Percentiles rank a stretch among this genome's conserved stretches.
These are phyloP conservation scores for Neurospora sp. DNA, from an alignment of 495 filamentous ascomycete species.

Conservation along the genomic window DNA sequence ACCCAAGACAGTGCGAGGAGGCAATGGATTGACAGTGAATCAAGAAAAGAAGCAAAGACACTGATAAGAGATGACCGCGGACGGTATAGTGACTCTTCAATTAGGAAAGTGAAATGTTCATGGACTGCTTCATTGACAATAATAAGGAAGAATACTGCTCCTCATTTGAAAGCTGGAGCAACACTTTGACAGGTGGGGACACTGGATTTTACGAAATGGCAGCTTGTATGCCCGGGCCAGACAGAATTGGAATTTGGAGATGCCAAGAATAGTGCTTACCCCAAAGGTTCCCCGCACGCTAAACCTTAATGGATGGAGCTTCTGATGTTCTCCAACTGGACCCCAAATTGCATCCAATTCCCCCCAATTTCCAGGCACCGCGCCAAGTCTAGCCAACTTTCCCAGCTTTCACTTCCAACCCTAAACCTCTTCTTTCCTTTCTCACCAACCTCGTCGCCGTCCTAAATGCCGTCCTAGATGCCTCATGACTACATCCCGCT, in stretches of 20 bases:
- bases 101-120: neutral
- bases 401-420: neutral
- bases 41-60: neutral
- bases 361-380: neutral
- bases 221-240: neutral
- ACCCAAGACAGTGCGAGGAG: neutral
- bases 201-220: too few species aligned
- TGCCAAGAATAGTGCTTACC: neutral
- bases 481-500: neutral
- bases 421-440: neutral
- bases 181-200: too few species aligned
- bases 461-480: neutral
- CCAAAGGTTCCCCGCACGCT: neutral
- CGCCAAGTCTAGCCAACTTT: neutral
- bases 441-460: neutral
- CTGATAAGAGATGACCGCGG: neutral
- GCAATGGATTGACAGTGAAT: neutral
- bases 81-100: neutral
- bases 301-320: neutral
- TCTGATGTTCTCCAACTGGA: neutral
- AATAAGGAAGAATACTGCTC: neutral
- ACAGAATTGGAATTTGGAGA: neutral
- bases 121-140: neutral
- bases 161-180: neutral
- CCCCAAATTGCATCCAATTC: neutral